A percentile compares a stretch with the other conserved stretches of the same genome.
These are phyloP conservation scores for Orbilia oligospora DNA, from an alignment of 2,329 filamentous ascomycete genomes.

Conservation along the genomic window DNA sequence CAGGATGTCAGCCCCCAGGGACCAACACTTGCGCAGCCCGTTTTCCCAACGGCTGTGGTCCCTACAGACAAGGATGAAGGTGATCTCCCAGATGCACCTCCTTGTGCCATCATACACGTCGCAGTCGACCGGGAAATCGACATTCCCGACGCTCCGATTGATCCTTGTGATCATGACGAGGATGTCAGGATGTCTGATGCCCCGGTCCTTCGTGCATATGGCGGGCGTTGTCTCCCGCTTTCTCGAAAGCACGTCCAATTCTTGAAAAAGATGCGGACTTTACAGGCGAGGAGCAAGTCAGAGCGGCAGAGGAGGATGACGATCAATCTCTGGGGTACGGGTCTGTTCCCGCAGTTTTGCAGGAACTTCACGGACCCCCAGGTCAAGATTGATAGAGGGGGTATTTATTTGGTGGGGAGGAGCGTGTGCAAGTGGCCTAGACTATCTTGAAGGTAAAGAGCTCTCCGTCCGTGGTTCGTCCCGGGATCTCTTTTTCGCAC, in stretches of 20 bases:
- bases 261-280: constrained; percentile 29
- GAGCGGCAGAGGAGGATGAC: constrained; percentile 52
- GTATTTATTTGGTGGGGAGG: constrained; percentile 31
- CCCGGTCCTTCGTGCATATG: constrained; percentile 16
- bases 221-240: constrained; percentile 24
- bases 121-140: constrained; percentile 31
- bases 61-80: constrained; percentile 9
- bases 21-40: constrained; percentile 12
- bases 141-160: constrained; percentile 44
- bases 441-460: constrained; percentile 33
- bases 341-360: constrained; percentile 17
- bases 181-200: constrained; percentile 42
- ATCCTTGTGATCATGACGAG: constrained; percentile 11
- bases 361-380: constrained; percentile 35
- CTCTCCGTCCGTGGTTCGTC: not conserved
- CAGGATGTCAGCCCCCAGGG: constrained; percentile 2
- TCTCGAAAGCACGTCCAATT: constrained; percentile 33
- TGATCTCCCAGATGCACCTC: constrained; percentile 28
- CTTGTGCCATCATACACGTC: not conserved
- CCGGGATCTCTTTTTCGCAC: constrained; percentile 13
- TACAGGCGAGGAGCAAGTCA: constrained; percentile 19
- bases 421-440: constrained; percentile 10
- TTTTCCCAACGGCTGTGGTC: constrained; percentile 21
- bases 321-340: constrained; percentile 19
- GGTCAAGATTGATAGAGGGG: constrained; percentile 36